Evolutionary conservation across 805 yeast genomes (phyloP).

Genomic region (Yamadazyma scolyti): DNA sequence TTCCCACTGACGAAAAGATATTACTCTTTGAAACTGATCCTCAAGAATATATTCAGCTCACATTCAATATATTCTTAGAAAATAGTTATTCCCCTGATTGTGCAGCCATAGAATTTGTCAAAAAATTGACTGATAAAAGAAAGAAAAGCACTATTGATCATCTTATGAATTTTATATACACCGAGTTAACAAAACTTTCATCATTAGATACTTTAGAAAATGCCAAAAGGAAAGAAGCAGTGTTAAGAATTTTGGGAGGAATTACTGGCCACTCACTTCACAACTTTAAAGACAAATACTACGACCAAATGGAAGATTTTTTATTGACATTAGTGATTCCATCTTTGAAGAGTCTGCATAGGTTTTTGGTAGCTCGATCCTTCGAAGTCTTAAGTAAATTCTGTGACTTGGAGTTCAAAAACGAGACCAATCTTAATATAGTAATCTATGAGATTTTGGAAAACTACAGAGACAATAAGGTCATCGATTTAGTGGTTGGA

Average conservation of each 20-base stretch:
- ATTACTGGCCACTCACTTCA: constrained; percentile 55
- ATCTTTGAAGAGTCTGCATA: constrained; percentile 55
- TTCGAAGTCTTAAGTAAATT: constrained; percentile 64
- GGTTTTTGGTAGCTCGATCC: constrained; percentile 74
- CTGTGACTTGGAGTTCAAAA: constrained; percentile 53
- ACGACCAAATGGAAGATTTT: constrained; percentile 64
- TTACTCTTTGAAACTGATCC: constrained; percentile 85
- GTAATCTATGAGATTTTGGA: constrained; percentile 33
- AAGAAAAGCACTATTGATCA: constrained; percentile 56
- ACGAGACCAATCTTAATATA: constrained; percentile 17
- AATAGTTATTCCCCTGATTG: constrained; percentile 63
- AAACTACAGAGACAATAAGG: constrained; percentile 18
- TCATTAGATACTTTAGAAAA: constrained; percentile 44
- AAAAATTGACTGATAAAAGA: constrained; percentile 68
- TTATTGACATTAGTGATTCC: constrained; percentile 66
- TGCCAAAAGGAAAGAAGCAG: constrained; percentile 69
- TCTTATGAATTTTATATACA: constrained; percentile 57
- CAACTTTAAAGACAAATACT: constrained; percentile 47
- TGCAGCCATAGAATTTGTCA: constrained; percentile 73
- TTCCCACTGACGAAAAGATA: constrained; percentile 63
- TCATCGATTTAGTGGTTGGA: constrained; percentile 61
- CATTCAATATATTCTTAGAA: constrained; percentile 46
- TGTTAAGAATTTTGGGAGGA: constrained; percentile 73
- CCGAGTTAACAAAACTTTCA: constrained; percentile 34
- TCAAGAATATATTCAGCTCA: constrained; percentile 76